Percentiles rank a stretch among this genome's conserved stretches.
phyloP scores from a whole-genome alignment of 805 yeast genomes.

The Helenozyma rhizophorensis region DNA sequence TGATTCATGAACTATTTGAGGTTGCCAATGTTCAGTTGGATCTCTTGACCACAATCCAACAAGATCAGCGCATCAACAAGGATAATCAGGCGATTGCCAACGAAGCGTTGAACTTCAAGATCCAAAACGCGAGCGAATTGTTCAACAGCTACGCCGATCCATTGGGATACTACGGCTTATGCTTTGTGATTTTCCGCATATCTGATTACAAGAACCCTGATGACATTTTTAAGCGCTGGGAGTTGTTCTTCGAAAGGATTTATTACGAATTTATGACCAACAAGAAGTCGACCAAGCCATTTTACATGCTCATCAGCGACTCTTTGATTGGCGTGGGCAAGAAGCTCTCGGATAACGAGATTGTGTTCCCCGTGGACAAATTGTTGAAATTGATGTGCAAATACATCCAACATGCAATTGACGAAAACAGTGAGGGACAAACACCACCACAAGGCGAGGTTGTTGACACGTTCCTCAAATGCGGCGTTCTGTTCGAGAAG shows the following conservation, averaged over 20 bases:
- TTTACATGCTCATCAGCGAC: conserved; percentile 34
- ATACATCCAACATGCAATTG: conserved; percentile 40
- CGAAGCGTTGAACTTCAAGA: conserved; percentile 54
- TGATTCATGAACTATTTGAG: conserved; percentile 75
- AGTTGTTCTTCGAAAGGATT: conserved; percentile 54
- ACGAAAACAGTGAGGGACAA: conserved; percentile 27
- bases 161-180: conserved; percentile 78
- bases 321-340: conserved; percentile 53
- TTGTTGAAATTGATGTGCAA: conserved; percentile 63
- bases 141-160: conserved; percentile 87
- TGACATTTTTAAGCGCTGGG: conserved; percentile 81
- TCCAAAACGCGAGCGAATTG: conserved; percentile 69
- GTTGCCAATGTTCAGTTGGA: conserved; percentile 85
- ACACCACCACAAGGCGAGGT: conserved; percentile 50
- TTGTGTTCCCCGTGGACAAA: conserved; percentile 74
- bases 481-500: conserved; percentile 62
- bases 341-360: conserved; percentile 62
- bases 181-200: conserved; percentile 71
- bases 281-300: conserved; percentile 24
- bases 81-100: conserved; percentile 49
- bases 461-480: conserved; percentile 56
- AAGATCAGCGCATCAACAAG: conserved; percentile 47
- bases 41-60: conserved; percentile 43
- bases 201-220: conserved; percentile 84
- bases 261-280: conserved; percentile 28